Base-by-base conservation (phyloP, 2,329 filamentous ascomycete genomes). In the Stachybotrys elegans region DNA sequence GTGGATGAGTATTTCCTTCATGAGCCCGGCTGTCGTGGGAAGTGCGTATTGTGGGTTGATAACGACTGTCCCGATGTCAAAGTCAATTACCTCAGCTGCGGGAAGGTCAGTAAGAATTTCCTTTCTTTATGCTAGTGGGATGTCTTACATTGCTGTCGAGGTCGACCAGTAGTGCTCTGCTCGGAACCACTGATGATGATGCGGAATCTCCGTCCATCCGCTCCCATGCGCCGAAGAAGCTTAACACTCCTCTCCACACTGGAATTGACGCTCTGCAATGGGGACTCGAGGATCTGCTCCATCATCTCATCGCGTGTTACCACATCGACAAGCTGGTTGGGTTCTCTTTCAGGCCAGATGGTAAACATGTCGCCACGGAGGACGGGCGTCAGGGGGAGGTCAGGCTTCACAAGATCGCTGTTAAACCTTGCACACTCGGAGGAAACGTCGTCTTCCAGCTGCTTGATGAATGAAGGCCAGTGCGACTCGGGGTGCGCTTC, bases 391-490 rank as follows among this genome's bases (percentile, higher is more conserved):
- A 58, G 27, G 6, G 49, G 37, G 6, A 58, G 25, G 6, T 43
- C 43, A 11, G 60, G 60, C 9, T 52, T 48, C 0, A 63, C 49
- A 6, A 63, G 48, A 5, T 63, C 59, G 22, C 45, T 44, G 3
- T 51, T 48, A 6, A 62, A 64, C 12, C 58, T 53, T 5, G 45
- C 38, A 37, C 56, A 58, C 42, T 58, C 43, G 0, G 43, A 43
- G 2, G 60, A 62, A 11, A 65, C 47, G 7, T 57, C 51, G 31
- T 62, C 55, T 45, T 64, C 58, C 2, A 65, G 52, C 42, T 64
- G 54, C 6, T 48, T 50, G 13, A 56, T 44, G 21, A 62, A 65
- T 1, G 61, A 65, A n/a, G 61, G 61, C 61, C 61, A 65, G 25
- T 65, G 61, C 3, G 61, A 65, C 16, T 59, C 53, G 8, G 45